Evolutionary conservation across 1,284 basidiomycete species (phyloP).

Genomic region (Cutaneotrichosporon arboriforme): DNA sequence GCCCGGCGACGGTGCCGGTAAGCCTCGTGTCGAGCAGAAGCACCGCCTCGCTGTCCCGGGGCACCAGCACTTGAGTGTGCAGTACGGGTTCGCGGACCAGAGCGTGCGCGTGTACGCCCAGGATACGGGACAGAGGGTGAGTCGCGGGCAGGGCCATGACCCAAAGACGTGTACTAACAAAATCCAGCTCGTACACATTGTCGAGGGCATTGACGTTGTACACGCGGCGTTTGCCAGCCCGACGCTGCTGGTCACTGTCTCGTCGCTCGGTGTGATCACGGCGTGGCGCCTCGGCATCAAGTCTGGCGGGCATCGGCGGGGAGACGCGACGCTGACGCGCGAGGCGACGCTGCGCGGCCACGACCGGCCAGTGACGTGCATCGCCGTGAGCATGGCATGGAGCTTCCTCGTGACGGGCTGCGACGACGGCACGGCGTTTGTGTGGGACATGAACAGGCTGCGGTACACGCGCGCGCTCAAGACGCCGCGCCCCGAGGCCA

Average conservation of each 20-base stretch:
- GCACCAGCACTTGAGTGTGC: constrained; percentile 27
- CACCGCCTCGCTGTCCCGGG: constrained; percentile 26
- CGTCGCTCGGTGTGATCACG: constrained; percentile 66
- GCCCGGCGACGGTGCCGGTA: constrained; percentile 18
- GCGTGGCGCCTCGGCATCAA: constrained; percentile 61
- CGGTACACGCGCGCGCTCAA: constrained; percentile 69
- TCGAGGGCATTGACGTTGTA: constrained; percentile 65
- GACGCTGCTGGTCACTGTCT: constrained; percentile 67
- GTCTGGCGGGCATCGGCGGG: constrained; percentile 25
- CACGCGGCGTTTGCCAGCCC: constrained; percentile 72
- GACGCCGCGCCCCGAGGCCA: constrained; percentile 56
- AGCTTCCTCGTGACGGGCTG: constrained; percentile 78
- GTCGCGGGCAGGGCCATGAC: constrained; percentile 1
- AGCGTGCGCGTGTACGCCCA: constrained; percentile 41
- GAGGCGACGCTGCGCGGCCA: constrained; percentile 75
- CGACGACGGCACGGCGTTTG: constrained; percentile 71
- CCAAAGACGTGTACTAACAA: too few relatives aligned
- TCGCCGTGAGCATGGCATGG: constrained; percentile 75
- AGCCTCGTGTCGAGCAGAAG: constrained; percentile 26
- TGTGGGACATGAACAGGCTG: constrained; percentile 87
- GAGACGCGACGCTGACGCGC: constrained; percentile 49
- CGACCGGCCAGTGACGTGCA: constrained; percentile 59
- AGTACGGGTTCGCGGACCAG: constrained; percentile 44
- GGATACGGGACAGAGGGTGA: constrained; percentile 30
- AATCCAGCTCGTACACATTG: constrained; percentile 62